Evolutionary conservation across 2,329 filamentous ascomycete species (phyloP).

Genomic region (Penicillium occitanis): DNA sequence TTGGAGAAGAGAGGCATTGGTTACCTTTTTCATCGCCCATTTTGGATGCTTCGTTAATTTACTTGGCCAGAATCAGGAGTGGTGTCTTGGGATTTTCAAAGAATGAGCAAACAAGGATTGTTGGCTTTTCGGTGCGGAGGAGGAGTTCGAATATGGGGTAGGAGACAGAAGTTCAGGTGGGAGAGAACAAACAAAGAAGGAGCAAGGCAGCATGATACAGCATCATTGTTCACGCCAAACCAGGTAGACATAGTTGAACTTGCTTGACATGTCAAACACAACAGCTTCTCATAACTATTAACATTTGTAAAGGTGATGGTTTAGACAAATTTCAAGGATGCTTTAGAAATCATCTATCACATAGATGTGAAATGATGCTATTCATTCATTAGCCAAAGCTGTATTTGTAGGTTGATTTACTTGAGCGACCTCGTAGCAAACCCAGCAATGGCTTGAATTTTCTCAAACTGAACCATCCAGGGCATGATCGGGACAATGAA

Average conservation of each 20-base stretch:
- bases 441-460: neutral
- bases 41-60: neutral
- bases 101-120: neutral
- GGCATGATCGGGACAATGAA: too few species aligned
- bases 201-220: neutral
- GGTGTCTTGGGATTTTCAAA: neutral
- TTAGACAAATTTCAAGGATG: neutral
- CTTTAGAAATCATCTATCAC: neutral
- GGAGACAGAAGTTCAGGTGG: neutral
- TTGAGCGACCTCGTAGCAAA: neutral
- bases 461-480: neutral
- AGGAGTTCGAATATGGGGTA: neutral
- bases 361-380: neutral
- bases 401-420: too few species aligned
- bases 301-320: neutral
- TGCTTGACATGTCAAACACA: neutral
- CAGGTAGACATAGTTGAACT: neutral
- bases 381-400: neutral
- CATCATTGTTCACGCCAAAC: neutral
- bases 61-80: neutral
- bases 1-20: neutral
- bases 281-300: too few species aligned
- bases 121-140: neutral
- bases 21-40: slow-evolving; percentile 3
- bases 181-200: neutral